phyloP scores from a whole-genome alignment of 2,329 filamentous ascomycete species.

The Pezicula rhizophila region DNA sequence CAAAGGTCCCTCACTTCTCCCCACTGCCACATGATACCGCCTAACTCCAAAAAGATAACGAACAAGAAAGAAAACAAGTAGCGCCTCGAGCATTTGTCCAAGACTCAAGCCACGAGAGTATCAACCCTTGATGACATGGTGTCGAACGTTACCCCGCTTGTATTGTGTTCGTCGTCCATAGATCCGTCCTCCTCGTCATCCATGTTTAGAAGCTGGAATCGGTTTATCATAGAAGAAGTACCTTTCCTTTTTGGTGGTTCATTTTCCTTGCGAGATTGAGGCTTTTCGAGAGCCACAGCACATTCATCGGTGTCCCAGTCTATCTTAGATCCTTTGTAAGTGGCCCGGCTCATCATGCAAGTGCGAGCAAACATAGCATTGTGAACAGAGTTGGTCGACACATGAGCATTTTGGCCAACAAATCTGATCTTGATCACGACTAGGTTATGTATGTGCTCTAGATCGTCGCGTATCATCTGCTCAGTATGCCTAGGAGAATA shows the following conservation, averaged over 20 bases:
- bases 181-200: constrained; percentile 34
- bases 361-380: constrained; percentile 69
- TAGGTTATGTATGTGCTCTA: constrained; percentile 79
- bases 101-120: constrained; percentile 3
- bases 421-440: constrained; percentile 62
- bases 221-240: constrained; percentile 43
- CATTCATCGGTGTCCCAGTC: constrained; percentile 72
- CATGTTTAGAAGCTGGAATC: constrained; percentile 54
- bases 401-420: constrained; percentile 51
- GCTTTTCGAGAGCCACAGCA: constrained; percentile 31
- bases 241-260: constrained; percentile 30
- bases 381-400: constrained; percentile 72
- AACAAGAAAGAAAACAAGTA: no score
- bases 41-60: no score
- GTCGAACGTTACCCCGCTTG: constrained; percentile 10
- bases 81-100: background rate
- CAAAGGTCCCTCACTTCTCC: no score
- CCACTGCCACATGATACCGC: no score
- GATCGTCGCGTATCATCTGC: constrained; percentile 59
- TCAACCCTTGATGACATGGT: constrained; percentile 2
- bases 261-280: constrained; percentile 20
- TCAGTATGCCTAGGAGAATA: constrained; percentile 55
- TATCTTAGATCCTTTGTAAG: constrained; percentile 66
- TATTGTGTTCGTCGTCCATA: constrained; percentile 16
- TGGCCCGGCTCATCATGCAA: constrained; percentile 62